These are phyloP conservation scores for Solanum appendiculatum DNA, from an alignment of 257 asterid species.

Conservation along the genomic window DNA sequence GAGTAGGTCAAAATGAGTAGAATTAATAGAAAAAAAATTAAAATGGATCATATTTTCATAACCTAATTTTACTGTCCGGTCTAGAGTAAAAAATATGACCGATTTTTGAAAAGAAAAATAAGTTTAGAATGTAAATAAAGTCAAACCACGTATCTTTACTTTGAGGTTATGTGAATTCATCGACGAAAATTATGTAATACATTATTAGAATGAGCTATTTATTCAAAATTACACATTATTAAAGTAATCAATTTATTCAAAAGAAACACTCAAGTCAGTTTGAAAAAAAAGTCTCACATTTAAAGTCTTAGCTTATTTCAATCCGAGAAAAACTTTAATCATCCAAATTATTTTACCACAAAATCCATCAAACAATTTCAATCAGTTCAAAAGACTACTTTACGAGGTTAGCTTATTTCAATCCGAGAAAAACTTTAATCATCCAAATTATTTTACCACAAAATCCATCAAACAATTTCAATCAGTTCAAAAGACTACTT, in stretches of 20 bases:
- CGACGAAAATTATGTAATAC: not conserved
- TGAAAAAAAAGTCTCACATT: not conserved
- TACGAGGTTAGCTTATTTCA: no score
- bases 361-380: no score
- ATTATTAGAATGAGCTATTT: not conserved
- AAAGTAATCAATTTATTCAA: not conserved
- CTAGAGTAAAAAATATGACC: not conserved
- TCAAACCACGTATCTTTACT: not conserved
- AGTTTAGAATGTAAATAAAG: not conserved
- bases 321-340: not conserved
- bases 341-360: not conserved
- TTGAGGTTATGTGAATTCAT: not conserved
- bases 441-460: not conserved
- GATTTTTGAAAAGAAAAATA: not conserved
- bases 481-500: no score
- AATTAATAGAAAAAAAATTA: no score
- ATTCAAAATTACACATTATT: not conserved
- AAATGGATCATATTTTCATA: no score
- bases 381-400: no score
- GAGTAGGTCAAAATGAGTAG: not conserved
- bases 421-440: not conserved
- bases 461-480: no score
- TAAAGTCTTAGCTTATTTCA: not conserved
- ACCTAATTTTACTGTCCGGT: no score
- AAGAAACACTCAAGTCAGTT: not conserved